Evolutionary conservation across 768 basidiomycete species (phyloP), one percentile per base, ranked within the genome.

Genomic region (Tricholomella constricta): DNA sequence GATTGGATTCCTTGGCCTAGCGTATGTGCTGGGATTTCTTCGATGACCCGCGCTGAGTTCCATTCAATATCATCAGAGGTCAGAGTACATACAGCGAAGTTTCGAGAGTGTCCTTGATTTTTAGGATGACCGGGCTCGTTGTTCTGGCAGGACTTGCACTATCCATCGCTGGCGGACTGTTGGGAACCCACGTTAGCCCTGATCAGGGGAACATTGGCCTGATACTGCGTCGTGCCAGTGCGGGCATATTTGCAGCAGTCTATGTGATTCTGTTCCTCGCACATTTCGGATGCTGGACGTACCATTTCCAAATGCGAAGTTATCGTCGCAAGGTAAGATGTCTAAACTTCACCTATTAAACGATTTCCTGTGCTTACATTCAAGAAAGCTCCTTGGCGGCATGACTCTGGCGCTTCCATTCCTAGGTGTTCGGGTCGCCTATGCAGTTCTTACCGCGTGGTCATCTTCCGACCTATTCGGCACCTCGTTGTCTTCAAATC

Each of bases 401-500:
- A 68, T 86, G 40, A 71, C 81, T 19, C 23, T 69, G 42, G 83
- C 82, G 8, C 69, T 88, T 12, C 85, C 85, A 4, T 81, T 86
- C 67, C 71, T 89, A 27, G 80, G 78, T 15, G 78, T 81, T 29
- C 77, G 79, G 48, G 74, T 78, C 51, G 71, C 74, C n/a, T 88
- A 88, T 61, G 73, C 78, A 38, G 67, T 88, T 31, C 73, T 88
- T 36, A 74, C 79, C 23, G 78, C 78, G 6, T 88, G 79, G 71
- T 83, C 84, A 19, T 70, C 85, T 14, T 72, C 75, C 11, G 75
- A 77, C 54, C 61, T 74, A 42, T 72, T 77, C 44, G 79, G 76
- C 48, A 42, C 54, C 25, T 38, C 67, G 42, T 66, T 63, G 25
- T 75, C 76, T 7, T 55, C 69, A 19, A 78, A 78, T 56, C 55